Conservation (phyloP, 2,329 filamentous ascomycete genomes). For the Pseudonectria buxi region DNA sequence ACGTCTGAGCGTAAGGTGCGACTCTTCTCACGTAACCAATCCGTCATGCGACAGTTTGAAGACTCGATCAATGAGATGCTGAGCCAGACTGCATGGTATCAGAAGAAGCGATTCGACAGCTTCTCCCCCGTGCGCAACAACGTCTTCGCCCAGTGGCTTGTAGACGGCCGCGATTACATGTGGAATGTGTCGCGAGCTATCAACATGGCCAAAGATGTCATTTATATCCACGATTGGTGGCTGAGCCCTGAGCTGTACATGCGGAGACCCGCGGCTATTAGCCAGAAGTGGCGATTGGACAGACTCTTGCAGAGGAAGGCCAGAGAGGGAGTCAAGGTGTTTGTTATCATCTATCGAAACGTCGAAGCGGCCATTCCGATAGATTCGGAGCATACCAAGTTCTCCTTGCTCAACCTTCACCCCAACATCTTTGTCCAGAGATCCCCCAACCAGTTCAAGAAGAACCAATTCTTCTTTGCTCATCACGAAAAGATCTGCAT, state of each 20-base stretch:
- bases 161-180: conserved; percentile 97
- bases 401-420: conserved; percentile 87
- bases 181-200: conserved; percentile 98
- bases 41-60: conserved; percentile 84
- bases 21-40: conserved; percentile 83
- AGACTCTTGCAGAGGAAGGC: conserved; percentile 89
- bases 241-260: conserved; percentile 93
- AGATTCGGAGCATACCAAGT: conserved; percentile 97
- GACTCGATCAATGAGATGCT: conserved; percentile 87
- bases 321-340: conserved; percentile 91
- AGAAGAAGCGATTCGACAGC: conserved; percentile 80
- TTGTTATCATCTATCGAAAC: conserved; percentile 96
- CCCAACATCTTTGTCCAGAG: conserved; percentile 94
- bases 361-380: conserved; percentile 96
- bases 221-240: conserved; percentile 99
- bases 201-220: conserved; percentile 93
- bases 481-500: conserved; percentile 98
- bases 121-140: conserved; percentile 84
- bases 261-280: conserved; percentile 87
- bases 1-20: conserved; percentile 92
- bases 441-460: conserved; percentile 95
- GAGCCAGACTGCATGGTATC: conserved; percentile 72
- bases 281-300: conserved; percentile 95
- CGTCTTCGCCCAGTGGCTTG: conserved; percentile 91
- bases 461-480: conserved; percentile 99